phyloP scores from a whole-genome alignment of 306 rosid species.

The Cucumis hystrix region DNA sequence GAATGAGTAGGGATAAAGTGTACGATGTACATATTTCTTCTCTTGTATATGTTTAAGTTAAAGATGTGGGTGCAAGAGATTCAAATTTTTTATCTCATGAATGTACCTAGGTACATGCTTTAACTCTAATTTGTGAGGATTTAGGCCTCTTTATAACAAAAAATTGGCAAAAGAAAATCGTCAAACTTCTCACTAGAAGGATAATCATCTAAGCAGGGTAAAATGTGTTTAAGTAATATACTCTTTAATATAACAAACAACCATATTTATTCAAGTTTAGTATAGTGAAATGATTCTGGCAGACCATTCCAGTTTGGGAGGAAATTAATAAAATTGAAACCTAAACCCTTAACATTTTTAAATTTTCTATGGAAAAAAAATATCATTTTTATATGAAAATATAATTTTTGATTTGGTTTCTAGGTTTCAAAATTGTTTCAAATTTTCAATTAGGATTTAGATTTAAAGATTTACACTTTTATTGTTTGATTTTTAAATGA shows the following conservation, averaged over 20 bases:
- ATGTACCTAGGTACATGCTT: not conserved
- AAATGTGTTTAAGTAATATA: not conserved
- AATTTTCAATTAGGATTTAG: no score
- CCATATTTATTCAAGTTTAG: not conserved
- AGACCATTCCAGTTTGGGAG: not conserved
- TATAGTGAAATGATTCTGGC: no score
- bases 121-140: not conserved
- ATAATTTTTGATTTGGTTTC: no score
- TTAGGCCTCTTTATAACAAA: not conserved
- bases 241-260: no score
- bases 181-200: not conserved
- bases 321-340: not conserved
- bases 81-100: no score
- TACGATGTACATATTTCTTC: not conserved
- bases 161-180: not conserved
- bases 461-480: no score
- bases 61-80: no score
- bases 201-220: not conserved
- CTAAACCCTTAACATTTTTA: no score
- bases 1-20: not conserved
- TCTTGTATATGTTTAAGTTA: not conserved
- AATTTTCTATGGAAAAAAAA: not conserved
- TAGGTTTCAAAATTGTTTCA: no score
- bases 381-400: not conserved
- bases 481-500: no score